Evolutionary conservation across 1,284 basidiomycete genomes (phyloP).

Genomic region (Prillingera fragicola): DNA sequence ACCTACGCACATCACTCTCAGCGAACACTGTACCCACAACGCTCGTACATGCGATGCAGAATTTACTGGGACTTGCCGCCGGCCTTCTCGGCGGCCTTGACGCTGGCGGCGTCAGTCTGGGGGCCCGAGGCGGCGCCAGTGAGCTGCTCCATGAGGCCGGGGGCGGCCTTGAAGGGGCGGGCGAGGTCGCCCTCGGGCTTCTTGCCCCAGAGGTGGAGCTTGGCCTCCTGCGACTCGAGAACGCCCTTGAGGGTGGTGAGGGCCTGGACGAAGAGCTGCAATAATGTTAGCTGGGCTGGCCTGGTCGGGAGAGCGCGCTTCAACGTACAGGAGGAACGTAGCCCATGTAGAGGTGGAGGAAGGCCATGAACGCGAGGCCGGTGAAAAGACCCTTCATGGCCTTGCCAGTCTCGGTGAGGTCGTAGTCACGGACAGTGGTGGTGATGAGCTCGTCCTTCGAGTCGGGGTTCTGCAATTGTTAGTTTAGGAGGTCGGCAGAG

Average conservation of each 20-base stretch:
- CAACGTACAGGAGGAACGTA: conserved; percentile 21
- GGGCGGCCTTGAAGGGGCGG: conserved; percentile 22
- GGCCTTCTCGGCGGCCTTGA: conserved; percentile 78
- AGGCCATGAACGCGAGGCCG: conserved; percentile 16
- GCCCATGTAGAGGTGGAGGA: conserved; percentile 25
- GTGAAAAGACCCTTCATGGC: conserved; percentile 22
- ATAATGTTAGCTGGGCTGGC: conserved; percentile 5
- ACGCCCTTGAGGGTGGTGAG: conserved; percentile 19
- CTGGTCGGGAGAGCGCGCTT: not conserved
- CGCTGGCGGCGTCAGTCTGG: conserved; percentile 75
- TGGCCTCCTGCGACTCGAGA: conserved; percentile 21
- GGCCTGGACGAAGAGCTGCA: conserved; percentile 22
- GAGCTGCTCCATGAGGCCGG: conserved; percentile 59
- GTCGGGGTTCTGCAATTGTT: conserved; percentile 14
- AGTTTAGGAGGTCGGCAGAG: not conserved
- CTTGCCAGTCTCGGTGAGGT: conserved; percentile 21
- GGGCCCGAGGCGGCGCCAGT: conserved; percentile 54
- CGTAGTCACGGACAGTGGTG: conserved; percentile 23
- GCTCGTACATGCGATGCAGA: too few relatives aligned
- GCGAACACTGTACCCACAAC: too few relatives aligned
- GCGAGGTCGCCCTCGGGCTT: conserved; percentile 17
- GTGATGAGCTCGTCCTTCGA: conserved; percentile 22
- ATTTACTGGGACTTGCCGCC: conserved; percentile 54
- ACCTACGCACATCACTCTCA: too few relatives aligned
- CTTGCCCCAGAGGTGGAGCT: conserved; percentile 20